Base-by-base conservation (phyloP, 2,329 filamentous ascomycete genomes). In the Fusarium haematococcum region DNA sequence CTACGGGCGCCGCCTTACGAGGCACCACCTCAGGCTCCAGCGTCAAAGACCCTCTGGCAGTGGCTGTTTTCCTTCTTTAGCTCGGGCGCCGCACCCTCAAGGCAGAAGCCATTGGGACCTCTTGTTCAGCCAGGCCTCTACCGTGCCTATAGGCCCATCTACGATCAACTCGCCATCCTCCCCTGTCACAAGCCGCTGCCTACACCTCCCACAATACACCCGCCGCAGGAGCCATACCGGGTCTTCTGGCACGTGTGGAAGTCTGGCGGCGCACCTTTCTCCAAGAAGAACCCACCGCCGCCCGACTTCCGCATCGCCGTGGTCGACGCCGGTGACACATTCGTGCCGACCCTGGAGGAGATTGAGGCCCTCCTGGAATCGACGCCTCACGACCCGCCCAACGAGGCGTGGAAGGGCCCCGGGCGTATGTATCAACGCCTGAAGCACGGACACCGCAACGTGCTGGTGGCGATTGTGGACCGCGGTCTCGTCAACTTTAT, bases 401-500 rank as follows among this genome's bases (percentile, higher is more conserved):
- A 76, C 6, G 73, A 79, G 61, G 73, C 77, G 4, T 80, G 79
- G 79, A 80, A 81, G 41, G 72, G 81, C 54, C 86, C 83, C 80
- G 90, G 79, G 78, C 86, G 80, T 80, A 83, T 95, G 74, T 97
- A 97, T 80, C 90, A 92, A 78, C 91, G 94, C 68, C 85, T 98
- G 73, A 96, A 95, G 83, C 91, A 97, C 78, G 97, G 95, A 2
- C 91, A 93, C 81, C 90, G 94, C 74, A 97, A 94, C 82, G 93
- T 97, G 35, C 86, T 98, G 37, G 81, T 99, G 27, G 97, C 95
- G 0, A 90, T 98, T 3, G 95, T 98, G 37, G 97, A 98, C 81
- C 90, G 95, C 72, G 97, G 97, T 0, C 88, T 98, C 25, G 93
- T 95, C 54, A 98, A 96, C 81, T 98, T 96, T 80, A 86, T 98